phyloP scores from a whole-genome alignment of 768 basidiomycete species.

The Lenzites betulinus region DNA sequence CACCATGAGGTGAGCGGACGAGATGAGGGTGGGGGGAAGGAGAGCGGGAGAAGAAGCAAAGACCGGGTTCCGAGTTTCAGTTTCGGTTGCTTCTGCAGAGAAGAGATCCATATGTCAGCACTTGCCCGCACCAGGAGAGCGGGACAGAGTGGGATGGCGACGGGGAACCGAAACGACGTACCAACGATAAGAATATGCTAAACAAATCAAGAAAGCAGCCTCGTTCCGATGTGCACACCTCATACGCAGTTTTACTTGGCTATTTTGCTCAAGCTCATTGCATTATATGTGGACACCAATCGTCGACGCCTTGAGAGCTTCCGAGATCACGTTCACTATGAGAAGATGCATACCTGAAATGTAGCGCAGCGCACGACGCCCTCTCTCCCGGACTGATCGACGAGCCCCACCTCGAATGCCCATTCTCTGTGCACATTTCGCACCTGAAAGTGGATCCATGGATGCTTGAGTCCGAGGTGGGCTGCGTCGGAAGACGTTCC shows the following conservation, averaged over 20 bases:
- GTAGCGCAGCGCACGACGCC: constrained; percentile 73
- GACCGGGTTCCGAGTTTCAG: constrained; percentile 52
- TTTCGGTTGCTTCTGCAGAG: constrained; percentile 53
- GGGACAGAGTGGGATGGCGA: not conserved
- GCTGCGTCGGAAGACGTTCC: constrained; percentile 7
- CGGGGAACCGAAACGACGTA: not conserved
- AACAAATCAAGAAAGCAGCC: too few relatives aligned
- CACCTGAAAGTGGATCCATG: constrained; percentile 78
- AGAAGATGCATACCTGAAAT: constrained; percentile 62
- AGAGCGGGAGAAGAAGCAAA: constrained; percentile 69
- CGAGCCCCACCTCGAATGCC: constrained; percentile 75
- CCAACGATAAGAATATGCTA: not conserved
- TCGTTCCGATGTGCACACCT: too few relatives aligned
- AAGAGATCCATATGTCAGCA: not conserved
- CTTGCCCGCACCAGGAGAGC: not conserved
- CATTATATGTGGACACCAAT: too few relatives aligned
- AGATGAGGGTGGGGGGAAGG: constrained; percentile 58
- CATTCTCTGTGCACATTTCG: constrained; percentile 67
- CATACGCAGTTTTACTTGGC: too few relatives aligned
- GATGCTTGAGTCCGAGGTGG: constrained; percentile 60
- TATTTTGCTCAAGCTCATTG: too few relatives aligned
- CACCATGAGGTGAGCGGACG: constrained; percentile 69
- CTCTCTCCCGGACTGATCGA: constrained; percentile 58
- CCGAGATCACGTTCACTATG: not conserved
- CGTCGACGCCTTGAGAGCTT: not conserved